Percentiles rank a stretch among this genome's conserved stretches.
phyloP scores from a whole-genome alignment of 768 basidiomycete genomes.

The Mycena epipterygia region DNA sequence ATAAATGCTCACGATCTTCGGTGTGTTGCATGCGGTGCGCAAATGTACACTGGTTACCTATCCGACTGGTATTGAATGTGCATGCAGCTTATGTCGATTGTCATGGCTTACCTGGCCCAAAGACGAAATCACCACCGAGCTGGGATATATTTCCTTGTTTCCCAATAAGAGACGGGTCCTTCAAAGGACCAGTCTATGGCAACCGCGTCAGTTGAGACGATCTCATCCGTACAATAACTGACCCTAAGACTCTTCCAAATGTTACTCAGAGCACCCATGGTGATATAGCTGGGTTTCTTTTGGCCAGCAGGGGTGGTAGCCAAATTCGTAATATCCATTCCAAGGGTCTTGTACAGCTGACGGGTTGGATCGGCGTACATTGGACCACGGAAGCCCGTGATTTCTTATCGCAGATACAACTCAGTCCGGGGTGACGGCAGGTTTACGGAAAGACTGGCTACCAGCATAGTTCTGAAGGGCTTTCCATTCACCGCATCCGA shows the following conservation, averaged over 20 bases:
- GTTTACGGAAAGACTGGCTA: conserved; percentile 38
- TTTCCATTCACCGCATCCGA: conserved; percentile 74
- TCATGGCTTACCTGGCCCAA: conserved; percentile 72
- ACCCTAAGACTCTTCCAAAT: conserved; percentile 53
- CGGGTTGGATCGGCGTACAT: conserved; percentile 79
- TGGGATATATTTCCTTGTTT: conserved; percentile 75
- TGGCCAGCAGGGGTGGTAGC: conserved; percentile 59
- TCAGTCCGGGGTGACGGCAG: not conserved
- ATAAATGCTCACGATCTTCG: conserved; percentile 65
- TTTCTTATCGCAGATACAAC: conserved; percentile 42
- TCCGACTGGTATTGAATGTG: not conserved
- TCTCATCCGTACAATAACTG: not conserved
- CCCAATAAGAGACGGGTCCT: conserved; percentile 62
- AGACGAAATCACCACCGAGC: conserved; percentile 73
- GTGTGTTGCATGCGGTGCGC: conserved; percentile 73
- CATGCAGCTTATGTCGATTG: too few relatives aligned
- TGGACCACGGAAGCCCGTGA: conserved; percentile 56
- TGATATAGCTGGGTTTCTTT: conserved; percentile 62
- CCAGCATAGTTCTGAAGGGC: conserved; percentile 65
- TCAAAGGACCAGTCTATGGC: conserved; percentile 54
- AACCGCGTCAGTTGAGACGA: not conserved
- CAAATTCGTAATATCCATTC: conserved; percentile 68
- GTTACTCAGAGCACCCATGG: conserved; percentile 44
- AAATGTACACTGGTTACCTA: conserved; percentile 63
- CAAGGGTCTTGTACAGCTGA: conserved; percentile 69